Evolutionary conservation across 768 basidiomycete genomes (phyloP).

Genomic region (Pleurotus platypus): DNA sequence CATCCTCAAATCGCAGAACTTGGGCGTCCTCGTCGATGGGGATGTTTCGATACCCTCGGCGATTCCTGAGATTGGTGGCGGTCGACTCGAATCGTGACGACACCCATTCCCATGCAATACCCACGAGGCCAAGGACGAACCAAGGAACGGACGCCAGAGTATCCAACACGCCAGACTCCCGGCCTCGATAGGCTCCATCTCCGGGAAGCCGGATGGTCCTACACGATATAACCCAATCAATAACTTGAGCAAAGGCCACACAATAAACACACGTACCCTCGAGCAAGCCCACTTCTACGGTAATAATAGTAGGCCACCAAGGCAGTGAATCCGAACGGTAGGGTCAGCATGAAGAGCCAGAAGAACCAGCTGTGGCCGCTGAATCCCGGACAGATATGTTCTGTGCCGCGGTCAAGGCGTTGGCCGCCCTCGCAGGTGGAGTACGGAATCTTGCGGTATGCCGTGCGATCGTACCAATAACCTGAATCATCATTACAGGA

Average conservation of each 20-base stretch:
- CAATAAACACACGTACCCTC: slow-evolving; percentile 55
- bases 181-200: slow-evolving; percentile 28
- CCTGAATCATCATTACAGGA: slow-evolving; percentile 60
- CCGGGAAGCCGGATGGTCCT: slow-evolving; percentile 81
- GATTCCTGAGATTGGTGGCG: slow-evolving; percentile 35
- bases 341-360: slow-evolving; percentile 74
- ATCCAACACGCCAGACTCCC: slow-evolving; percentile 46
- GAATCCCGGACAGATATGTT: slow-evolving; percentile 82
- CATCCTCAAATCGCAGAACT: slow-evolving; percentile 81
- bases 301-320: slow-evolving; percentile 83
- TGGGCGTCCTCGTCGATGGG: slow-evolving; percentile 89
- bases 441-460: slow-evolving; percentile 87
- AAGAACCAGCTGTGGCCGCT: slow-evolving; percentile 70
- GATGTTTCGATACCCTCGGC: slow-evolving; percentile 72
- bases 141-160: slow-evolving; percentile 88
- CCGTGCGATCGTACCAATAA: slow-evolving; percentile 92
- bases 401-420: slow-evolving; percentile 70
- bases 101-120: slow-evolving; percentile 70
- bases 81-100: slow-evolving; percentile 40
- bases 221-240: slow-evolving; percentile 10
- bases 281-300: slow-evolving; percentile 62
- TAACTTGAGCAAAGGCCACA: neutral
- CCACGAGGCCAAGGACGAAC: slow-evolving; percentile 78
- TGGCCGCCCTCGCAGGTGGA: slow-evolving; percentile 82
- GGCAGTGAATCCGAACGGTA: slow-evolving; percentile 77